These are phyloP conservation scores for Solanum microdontum DNA, from an alignment of 257 asterid species.

Conservation along the genomic window DNA sequence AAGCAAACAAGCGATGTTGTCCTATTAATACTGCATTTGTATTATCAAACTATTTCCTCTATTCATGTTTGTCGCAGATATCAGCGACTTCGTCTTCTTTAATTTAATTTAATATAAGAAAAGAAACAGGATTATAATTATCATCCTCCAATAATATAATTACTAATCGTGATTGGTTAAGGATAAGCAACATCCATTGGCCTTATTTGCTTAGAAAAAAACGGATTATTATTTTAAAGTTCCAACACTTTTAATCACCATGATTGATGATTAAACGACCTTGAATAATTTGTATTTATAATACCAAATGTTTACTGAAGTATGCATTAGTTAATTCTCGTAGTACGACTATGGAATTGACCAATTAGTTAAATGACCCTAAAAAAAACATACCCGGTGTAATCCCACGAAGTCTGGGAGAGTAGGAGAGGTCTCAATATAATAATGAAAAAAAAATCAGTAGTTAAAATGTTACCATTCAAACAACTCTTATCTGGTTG, in stretches of 20 bases:
- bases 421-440: neutral
- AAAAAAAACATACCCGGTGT: fast-evolving
- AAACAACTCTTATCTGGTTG: neutral
- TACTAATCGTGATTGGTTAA: neutral
- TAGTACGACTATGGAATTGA: neutral
- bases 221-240: neutral
- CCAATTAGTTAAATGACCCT: neutral
- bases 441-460: neutral
- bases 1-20: neutral
- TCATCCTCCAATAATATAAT: neutral
- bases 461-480: neutral
- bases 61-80: neutral
- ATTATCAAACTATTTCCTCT: neutral
- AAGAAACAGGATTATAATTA: neutral
- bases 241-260: neutral
- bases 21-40: neutral
- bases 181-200: neutral
- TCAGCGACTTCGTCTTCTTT: neutral
- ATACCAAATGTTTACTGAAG: neutral
- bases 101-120: neutral
- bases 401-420: neutral
- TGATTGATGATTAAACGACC: neutral
- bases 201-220: neutral
- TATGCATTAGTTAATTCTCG: neutral
- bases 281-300: neutral